phyloP scores from a whole-genome alignment of 441 rosid genomes.

The Corymbia calophylla region DNA sequence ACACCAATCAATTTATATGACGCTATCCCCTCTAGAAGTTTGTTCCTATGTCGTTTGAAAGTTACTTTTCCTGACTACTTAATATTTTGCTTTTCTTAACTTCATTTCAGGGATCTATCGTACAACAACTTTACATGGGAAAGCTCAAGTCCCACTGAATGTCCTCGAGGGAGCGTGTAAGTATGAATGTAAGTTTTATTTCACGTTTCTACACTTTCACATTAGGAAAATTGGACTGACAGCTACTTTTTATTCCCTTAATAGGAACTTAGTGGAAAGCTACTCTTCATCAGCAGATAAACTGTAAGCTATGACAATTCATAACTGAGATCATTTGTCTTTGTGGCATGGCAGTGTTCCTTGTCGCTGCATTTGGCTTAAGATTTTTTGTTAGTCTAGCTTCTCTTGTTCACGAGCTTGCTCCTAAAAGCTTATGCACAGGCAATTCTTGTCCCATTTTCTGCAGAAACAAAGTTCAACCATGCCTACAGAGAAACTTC shows the following conservation, averaged over 20 bases:
- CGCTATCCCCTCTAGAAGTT: neutral
- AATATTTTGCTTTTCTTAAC: neutral
- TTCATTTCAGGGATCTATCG: slow-evolving; percentile 65
- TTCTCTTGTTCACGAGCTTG: neutral
- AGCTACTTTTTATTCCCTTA: slow-evolving; percentile 1
- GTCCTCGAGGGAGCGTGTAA: slow-evolving; percentile 64
- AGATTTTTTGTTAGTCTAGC: neutral
- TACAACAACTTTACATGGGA: slow-evolving; percentile 67
- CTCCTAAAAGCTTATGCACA: neutral
- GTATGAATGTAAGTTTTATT: slow-evolving; percentile 4
- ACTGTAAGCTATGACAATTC: slow-evolving; percentile 35
- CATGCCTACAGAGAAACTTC: slow-evolving; percentile 59
- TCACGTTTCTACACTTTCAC: neutral
- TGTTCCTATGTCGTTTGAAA: neutral
- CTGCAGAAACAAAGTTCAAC: slow-evolving; percentile 43
- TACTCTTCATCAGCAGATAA: slow-evolving; percentile 29
- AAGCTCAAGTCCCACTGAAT: slow-evolving; percentile 42
- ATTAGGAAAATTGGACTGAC: neutral
- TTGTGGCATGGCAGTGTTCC: neutral
- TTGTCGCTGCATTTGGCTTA: neutral
- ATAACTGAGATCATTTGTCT: neutral
- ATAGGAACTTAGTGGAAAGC: slow-evolving; percentile 85
- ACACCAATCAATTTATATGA: neutral
- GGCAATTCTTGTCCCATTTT: neutral
- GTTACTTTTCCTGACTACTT: neutral